These are phyloP conservation scores for Kockiozyma suomiensis DNA, from an alignment of 805 yeast species.

Conservation along the genomic window DNA sequence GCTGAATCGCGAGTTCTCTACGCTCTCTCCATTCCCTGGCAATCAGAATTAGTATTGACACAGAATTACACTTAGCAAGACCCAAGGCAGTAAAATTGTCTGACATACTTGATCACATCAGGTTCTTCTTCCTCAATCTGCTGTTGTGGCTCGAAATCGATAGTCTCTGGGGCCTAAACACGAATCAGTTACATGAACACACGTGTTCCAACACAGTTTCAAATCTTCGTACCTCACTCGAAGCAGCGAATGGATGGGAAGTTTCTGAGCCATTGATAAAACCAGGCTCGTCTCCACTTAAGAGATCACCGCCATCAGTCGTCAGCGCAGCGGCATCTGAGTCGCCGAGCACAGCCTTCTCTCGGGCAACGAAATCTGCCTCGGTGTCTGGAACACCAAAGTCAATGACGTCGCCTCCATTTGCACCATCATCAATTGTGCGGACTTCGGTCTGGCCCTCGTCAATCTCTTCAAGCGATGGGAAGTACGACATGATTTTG, in stretches of 20 bases:
- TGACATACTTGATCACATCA: constrained; percentile 28
- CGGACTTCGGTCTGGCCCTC: constrained; percentile 37
- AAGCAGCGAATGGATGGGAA: not conserved
- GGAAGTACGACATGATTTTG: constrained; percentile 42
- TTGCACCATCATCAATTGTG: constrained; percentile 44
- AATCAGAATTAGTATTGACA: not conserved
- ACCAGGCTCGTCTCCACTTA: constrained; percentile 24
- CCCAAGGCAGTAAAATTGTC: too few relatives aligned
- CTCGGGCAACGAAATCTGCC: constrained; percentile 47
- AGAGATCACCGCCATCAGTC: constrained; percentile 30
- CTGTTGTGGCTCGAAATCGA: not conserved
- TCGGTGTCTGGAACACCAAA: constrained; percentile 37
- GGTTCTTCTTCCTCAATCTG: constrained; percentile 29
- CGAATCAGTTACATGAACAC: not conserved
- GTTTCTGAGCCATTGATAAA: not conserved
- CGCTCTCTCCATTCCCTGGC: constrained; percentile 75
- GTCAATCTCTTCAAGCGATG: constrained; percentile 45
- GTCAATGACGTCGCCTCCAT: constrained; percentile 48
- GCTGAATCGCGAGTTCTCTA: constrained; percentile 72
- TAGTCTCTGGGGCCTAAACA: not conserved
- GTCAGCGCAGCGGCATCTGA: constrained; percentile 45
- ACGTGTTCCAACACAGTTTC: not conserved
- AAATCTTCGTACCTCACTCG: not conserved
- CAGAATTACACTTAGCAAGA: not conserved
- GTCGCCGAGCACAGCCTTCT: constrained; percentile 48